A percentile compares a stretch with the other conserved stretches of the same genome.
These are phyloP conservation scores for Xylariaceae sp. DNA, from an alignment of 2,329 filamentous ascomycete genomes.

Conservation along the genomic window DNA sequence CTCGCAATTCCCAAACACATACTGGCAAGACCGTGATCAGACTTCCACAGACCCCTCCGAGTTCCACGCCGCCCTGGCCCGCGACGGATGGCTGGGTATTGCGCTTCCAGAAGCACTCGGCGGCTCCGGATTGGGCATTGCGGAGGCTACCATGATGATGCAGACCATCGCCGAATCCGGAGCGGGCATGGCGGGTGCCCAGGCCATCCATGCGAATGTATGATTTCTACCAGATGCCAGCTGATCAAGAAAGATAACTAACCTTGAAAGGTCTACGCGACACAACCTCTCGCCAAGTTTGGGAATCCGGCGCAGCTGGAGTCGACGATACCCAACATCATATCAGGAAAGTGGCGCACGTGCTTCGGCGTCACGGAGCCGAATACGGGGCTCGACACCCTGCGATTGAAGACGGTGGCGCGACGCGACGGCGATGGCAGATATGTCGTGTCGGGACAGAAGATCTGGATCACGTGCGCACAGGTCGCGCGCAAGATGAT, in stretches of 20 bases:
- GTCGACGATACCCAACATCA: constrained; percentile 64
- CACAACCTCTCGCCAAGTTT: constrained; percentile 70
- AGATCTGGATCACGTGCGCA: constrained; percentile 86
- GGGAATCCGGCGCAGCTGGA: constrained; percentile 61
- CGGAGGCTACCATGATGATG: constrained; percentile 83
- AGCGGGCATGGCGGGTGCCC: constrained; percentile 70
- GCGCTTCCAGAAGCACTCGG: constrained; percentile 71
- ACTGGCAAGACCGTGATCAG: constrained; percentile 73
- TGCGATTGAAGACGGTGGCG: constrained; percentile 64
- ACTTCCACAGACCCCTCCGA: constrained; percentile 67
- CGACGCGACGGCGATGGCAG: constrained; percentile 46
- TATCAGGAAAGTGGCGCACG: constrained; percentile 65
- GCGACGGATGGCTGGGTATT: constrained; percentile 77
- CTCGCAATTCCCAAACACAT: constrained; percentile 65
- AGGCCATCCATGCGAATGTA: constrained; percentile 60
- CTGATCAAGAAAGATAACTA: too few relatives aligned
- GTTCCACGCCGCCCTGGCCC: constrained; percentile 69
- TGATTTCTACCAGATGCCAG: too few relatives aligned
- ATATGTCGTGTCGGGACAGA: constrained; percentile 71
- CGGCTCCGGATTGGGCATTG: constrained; percentile 71
- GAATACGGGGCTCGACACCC: constrained; percentile 73
- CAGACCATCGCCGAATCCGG: constrained; percentile 76
- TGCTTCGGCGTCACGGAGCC: constrained; percentile 88
- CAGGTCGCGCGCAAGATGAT: constrained; percentile 83
- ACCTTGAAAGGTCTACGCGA: constrained; percentile 77